phyloP scores from a whole-genome alignment of 169 alveolate species.

The Plasmodium fragile region DNA sequence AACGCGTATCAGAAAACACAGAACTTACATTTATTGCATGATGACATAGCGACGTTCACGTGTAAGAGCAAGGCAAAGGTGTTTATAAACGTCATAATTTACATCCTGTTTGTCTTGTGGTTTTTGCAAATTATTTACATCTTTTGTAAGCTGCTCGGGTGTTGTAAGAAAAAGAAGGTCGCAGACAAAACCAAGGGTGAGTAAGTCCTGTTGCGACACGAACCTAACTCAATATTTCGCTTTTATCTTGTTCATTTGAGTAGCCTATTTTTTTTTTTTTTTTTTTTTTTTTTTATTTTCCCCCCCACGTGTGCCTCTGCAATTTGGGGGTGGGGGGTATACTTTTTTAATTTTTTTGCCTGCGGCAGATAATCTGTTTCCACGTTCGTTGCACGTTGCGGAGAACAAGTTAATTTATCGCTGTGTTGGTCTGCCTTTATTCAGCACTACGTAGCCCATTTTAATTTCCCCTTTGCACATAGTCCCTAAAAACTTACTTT shows the following conservation, averaged over 20 bases:
- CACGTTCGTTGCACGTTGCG: background rate
- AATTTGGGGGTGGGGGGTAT: background rate
- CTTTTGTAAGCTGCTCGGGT: conserved; percentile 6
- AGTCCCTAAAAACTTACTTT: background rate
- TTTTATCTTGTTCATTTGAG: conserved; percentile 10
- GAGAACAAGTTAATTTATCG: background rate
- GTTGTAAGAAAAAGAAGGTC: conserved; percentile 9
- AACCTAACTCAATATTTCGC: background rate
- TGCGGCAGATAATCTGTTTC: background rate
- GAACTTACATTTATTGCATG: conserved; percentile 44
- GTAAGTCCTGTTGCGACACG: background rate
- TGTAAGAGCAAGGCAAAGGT: conserved; percentile 34
- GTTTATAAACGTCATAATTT: conserved; percentile 15
- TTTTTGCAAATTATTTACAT: conserved; percentile 14
- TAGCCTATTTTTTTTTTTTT: background rate
- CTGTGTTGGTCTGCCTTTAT: background rate
- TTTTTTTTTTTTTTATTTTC: background rate
- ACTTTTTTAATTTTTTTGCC: conserved; percentile 2
- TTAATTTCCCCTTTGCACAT: background rate
- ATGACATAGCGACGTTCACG: conserved; percentile 50
- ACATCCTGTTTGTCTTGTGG: conserved; percentile 45
- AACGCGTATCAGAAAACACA: conserved; percentile 35
- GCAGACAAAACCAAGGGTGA: conserved; percentile 12
- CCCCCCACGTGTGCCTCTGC: background rate
- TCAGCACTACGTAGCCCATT: background rate